Evolutionary conservation across 129 eudicot genomes (phyloP).

Genomic region (Helichrysum umbraculigerum): DNA sequence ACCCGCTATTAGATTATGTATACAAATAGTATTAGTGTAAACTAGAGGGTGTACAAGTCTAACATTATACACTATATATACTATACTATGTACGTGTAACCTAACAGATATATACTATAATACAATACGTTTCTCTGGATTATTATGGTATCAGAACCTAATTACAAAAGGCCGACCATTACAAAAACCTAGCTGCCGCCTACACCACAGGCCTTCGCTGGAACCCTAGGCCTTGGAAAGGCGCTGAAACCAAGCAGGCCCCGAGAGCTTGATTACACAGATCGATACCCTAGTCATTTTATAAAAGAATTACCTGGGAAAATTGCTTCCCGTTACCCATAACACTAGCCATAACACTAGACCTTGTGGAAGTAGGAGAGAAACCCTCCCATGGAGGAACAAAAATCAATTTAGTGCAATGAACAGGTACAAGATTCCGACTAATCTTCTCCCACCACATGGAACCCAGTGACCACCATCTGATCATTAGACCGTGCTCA

Average conservation of each 20-base stretch:
- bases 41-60: too few relatives aligned
- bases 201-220: too few relatives aligned
- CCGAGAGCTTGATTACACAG: conserved; percentile 1
- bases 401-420: conserved; percentile 87
- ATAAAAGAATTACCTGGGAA: conserved; percentile 48
- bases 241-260: too few relatives aligned
- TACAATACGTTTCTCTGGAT: too few relatives aligned
- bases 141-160: too few relatives aligned
- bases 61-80: too few relatives aligned
- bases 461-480: conserved; percentile 99
- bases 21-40: too few relatives aligned
- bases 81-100: too few relatives aligned
- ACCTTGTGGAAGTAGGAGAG: conserved; percentile 85
- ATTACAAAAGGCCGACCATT: too few relatives aligned
- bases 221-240: too few relatives aligned
- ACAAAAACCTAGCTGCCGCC: too few relatives aligned
- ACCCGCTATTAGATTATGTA: neutral
- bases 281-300: neutral
- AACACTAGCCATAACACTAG: conserved; percentile 80
- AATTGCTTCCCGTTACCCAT: conserved; percentile 49
- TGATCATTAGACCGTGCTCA: conserved; percentile 84
- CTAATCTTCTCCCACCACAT: conserved; percentile 98
- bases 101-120: too few relatives aligned
- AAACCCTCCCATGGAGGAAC: conserved; percentile 99
- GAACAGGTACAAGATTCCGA: conserved; percentile 87